These are phyloP conservation scores for Fragaria ananassa DNA, from an alignment of 306 rosid genomes.

Conservation along the genomic window DNA sequence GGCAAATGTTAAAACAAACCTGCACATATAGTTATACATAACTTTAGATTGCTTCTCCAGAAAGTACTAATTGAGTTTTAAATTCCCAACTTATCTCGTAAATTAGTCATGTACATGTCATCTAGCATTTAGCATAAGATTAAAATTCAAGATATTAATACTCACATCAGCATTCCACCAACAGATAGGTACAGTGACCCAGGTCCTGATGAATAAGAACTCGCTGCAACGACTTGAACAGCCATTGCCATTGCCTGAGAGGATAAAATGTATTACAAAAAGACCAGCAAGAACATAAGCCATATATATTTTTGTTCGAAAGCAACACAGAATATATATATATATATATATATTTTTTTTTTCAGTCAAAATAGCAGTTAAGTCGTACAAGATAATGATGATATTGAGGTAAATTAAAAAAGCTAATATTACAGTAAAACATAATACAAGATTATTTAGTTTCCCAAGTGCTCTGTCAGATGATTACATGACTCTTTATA, in stretches of 20 bases:
- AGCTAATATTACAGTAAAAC: not conserved
- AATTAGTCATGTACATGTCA: not conserved
- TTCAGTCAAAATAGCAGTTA: not conserved
- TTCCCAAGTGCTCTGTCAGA: not conserved
- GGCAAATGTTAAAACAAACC: constrained; percentile 88
- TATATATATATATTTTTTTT: too few relatives aligned
- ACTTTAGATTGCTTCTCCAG: constrained; percentile 10
- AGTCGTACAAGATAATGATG: not conserved
- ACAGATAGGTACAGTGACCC: constrained; percentile 71
- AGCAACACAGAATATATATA: not conserved
- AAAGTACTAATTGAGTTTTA: not conserved
- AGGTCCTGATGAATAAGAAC: constrained; percentile 38
- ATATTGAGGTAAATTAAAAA: not conserved
- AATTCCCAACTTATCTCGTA: not conserved
- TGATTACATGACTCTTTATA: not conserved
- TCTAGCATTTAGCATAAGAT: not conserved
- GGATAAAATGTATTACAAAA: constrained; percentile 15
- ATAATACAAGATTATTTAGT: not conserved
- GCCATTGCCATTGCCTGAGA: constrained; percentile 67
- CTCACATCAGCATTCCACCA: constrained; percentile 95
- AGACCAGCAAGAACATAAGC: not conserved
- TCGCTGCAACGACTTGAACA: constrained; percentile 77
- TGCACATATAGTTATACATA: constrained; percentile 37
- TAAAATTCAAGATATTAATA: constrained; percentile 24
- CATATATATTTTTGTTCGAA: not conserved